Conservation (phyloP, 202 grass and related monocot genomes). For the Elaeis oleifera region DNA sequence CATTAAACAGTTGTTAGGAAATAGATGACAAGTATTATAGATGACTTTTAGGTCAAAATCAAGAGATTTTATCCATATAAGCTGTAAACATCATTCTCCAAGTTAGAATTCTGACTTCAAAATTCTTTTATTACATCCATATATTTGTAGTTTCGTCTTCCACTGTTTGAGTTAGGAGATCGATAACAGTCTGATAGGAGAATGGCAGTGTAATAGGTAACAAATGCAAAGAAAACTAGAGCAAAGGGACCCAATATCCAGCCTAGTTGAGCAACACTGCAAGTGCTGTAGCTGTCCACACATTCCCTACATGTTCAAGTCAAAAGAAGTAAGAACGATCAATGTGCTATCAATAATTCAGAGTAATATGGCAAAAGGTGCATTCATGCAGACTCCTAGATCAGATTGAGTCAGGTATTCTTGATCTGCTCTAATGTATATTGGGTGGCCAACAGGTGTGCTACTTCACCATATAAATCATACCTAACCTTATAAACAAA, state of each 20-base stretch:
- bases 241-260: slow-evolving; percentile 27
- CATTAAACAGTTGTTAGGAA: too few species aligned
- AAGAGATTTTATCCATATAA: neutral
- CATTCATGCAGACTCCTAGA: too few species aligned
- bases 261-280: slow-evolving; percentile 30
- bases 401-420: too few species aligned
- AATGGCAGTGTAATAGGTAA: slow-evolving; percentile 28
- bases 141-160: slow-evolving; percentile 18
- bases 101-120: slow-evolving; percentile 7
- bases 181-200: slow-evolving; percentile 25
- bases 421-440: too few species aligned
- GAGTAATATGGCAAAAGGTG: too few species aligned
- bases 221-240: slow-evolving; percentile 14
- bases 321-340: neutral
- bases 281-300: slow-evolving; percentile 31
- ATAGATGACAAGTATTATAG: too few species aligned
- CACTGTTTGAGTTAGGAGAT: slow-evolving; percentile 17
- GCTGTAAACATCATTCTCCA: neutral
- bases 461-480: too few species aligned
- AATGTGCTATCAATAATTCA: too few species aligned
- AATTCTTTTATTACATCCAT: slow-evolving; percentile 21
- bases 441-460: too few species aligned
- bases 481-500: too few species aligned
- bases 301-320: slow-evolving; percentile 25
- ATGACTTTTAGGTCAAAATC: neutral